These are phyloP conservation scores for Bonia amplexicaulis DNA, from an alignment of 176 grass and related monocot genomes.

Conservation along the genomic window DNA sequence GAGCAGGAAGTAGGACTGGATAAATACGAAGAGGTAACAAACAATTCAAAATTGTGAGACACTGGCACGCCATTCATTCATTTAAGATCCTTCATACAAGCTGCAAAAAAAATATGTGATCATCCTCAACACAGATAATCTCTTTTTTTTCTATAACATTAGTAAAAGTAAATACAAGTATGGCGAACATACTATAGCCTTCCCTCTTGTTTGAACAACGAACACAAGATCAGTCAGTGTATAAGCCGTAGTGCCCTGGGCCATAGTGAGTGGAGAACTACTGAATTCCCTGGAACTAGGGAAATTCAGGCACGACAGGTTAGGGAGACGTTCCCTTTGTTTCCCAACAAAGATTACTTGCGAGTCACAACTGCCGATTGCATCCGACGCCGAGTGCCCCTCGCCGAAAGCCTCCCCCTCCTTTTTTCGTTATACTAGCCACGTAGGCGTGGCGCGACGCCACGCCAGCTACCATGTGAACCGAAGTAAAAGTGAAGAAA, in stretches of 20 bases:
- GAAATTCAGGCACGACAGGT: constrained; percentile 34
- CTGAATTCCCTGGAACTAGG: not conserved
- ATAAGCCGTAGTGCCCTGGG: not conserved
- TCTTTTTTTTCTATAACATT: not conserved
- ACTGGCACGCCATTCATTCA: not conserved
- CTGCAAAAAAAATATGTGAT: not conserved
- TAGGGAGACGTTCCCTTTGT: constrained; percentile 27
- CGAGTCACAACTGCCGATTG: too few species aligned
- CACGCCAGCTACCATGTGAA: too few species aligned
- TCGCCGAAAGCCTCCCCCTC: too few species aligned
- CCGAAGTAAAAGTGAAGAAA: too few species aligned
- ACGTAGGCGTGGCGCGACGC: too few species aligned
- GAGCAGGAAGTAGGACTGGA: not conserved
- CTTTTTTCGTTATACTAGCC: too few species aligned
- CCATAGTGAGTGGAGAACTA: not conserved
- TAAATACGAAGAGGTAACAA: not conserved
- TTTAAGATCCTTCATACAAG: not conserved
- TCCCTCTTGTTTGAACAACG: not conserved
- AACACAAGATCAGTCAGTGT: not conserved
- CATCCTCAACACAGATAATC: not conserved
- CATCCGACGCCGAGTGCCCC: too few species aligned
- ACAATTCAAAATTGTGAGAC: not conserved
- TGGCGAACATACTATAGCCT: not conserved
- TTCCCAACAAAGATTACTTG: too few species aligned
- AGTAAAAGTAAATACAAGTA: not conserved